Evolutionary conservation across 768 basidiomycete species (phyloP), one percentile per base, ranked within the genome.

Genomic region (Udeniomyces megalosporus): DNA sequence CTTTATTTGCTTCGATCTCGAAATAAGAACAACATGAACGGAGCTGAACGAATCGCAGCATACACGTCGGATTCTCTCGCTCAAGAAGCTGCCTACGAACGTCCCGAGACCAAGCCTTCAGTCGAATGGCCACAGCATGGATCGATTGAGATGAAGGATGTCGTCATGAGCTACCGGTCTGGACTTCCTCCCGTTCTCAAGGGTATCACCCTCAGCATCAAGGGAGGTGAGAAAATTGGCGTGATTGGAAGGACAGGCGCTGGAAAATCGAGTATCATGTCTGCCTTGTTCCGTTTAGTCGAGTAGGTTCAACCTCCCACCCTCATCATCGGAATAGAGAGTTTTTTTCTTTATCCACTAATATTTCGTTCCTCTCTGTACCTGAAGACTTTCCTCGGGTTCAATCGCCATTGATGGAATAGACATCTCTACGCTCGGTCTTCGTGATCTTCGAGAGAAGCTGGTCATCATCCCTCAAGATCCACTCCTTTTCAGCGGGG

Each of bases 201-300:
- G 73, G 86, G 85, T 3, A 72, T 96, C 56, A 80, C 79, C 12
- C 80, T 95, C 79, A 75, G 75, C 34, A 77, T 95, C 32, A 71
- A 75, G 0, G 80, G 81, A 0, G 85, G 86, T 5, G 90, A 95
- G 75, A 92, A 93, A 74, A 83, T 97, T 66, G 91, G 91, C 24
- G 61, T 62, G 22, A 55, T 62, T 17, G 58, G 58, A 3, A 10
- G 56, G 22, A 86, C 92, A 48, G 90, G 89, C 35, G 55, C 55
- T 44, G 55, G 55, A 57, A 57, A 57, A 20, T 57, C 55, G 5
- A 45, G 86, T 0, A 84, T 96, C 66, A 87, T 93, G 87, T 84
- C 83, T 68, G 84, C 87, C 3, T 76, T 95, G 14, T 66, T 69
- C 60, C 53, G 67, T 2, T 76, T 96, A 29, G 86, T 91, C 24